These are phyloP conservation scores for Fraxinus xanthoxyloides DNA, from an alignment of 305 asterid genomes.

Conservation along the genomic window DNA sequence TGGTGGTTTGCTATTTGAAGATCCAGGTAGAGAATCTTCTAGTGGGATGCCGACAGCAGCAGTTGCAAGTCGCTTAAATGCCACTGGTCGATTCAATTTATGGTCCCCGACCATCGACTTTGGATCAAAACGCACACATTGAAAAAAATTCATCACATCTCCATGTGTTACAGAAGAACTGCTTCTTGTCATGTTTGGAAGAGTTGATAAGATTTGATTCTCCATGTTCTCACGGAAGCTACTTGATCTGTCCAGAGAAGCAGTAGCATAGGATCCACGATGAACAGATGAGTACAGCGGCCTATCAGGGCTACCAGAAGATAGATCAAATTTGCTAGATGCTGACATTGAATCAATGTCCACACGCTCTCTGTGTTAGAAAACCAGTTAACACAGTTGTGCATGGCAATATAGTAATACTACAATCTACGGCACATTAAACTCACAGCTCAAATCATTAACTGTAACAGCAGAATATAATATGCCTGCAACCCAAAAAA, in stretches of 20 bases:
- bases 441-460: conserved; percentile 36
- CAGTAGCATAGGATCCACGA: conserved; percentile 66
- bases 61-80: conserved; percentile 72
- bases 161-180: conserved; percentile 64
- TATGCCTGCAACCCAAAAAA: conserved; percentile 40
- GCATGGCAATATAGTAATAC: conserved; percentile 67
- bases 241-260: conserved; percentile 76
- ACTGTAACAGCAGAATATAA: conserved; percentile 32
- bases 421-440: conserved; percentile 48
- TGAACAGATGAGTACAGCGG: conserved; percentile 61
- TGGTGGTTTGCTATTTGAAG: conserved; percentile 54
- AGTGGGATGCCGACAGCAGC: conserved; percentile 66
- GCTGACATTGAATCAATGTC: conserved; percentile 84
- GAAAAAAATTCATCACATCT: conserved; percentile 70
- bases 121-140: conserved; percentile 87
- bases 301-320: conserved; percentile 91
- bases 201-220: conserved; percentile 64
- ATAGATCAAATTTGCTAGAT: conserved; percentile 75
- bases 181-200: conserved; percentile 77
- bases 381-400: conserved; percentile 59
- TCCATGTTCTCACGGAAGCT: conserved; percentile 75
- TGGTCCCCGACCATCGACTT: conserved; percentile 77
- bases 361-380: conserved; percentile 52
- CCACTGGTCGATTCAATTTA: conserved; percentile 68
- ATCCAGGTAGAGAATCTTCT: conserved; percentile 61